A percentile compares a stretch with the other conserved stretches of the same genome.
phyloP scores from a whole-genome alignment of 2,329 filamentous ascomycete genomes.

The Penicillium sp. region DNA sequence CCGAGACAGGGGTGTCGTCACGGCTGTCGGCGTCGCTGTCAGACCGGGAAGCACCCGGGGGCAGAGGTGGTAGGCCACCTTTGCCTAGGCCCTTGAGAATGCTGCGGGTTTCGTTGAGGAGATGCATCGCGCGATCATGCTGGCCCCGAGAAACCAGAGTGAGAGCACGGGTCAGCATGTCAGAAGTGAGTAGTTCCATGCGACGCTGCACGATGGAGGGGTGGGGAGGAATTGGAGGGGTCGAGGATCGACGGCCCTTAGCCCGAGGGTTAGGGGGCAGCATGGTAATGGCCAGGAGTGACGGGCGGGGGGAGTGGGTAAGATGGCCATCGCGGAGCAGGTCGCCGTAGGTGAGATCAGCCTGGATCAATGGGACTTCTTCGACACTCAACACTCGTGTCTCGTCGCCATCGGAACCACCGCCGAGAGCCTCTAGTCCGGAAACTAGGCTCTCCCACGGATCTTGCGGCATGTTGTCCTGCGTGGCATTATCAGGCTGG shows the following conservation, averaged over 20 bases:
- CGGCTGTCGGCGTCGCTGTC: constrained; percentile 46
- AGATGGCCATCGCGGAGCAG: constrained; percentile 84
- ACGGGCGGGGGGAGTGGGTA: constrained; percentile 83
- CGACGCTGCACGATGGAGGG: constrained; percentile 91
- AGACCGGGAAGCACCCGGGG: constrained; percentile 48
- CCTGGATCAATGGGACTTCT: constrained; percentile 91
- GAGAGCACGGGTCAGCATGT: constrained; percentile 92
- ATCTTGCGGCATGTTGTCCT: constrained; percentile 86
- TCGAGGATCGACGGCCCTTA: constrained; percentile 55
- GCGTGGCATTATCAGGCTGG: constrained; percentile 75
- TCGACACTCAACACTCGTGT: constrained; percentile 82
- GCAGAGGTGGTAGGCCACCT: constrained; percentile 86
- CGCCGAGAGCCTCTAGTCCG: constrained; percentile 87
- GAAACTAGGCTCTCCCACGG: constrained; percentile 98
- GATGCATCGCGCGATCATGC: constrained; percentile 88
- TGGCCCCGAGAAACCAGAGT: constrained; percentile 88
- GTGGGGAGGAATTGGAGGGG: constrained; percentile 89
- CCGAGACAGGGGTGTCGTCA: constrained; percentile 38
- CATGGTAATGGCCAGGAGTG: constrained; percentile 93
- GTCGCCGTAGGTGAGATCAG: constrained; percentile 90
- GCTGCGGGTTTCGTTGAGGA: constrained; percentile 87
- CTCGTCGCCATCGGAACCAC: constrained; percentile 81
- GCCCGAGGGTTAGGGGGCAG: constrained; percentile 66
- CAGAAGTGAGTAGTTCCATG: constrained; percentile 96
- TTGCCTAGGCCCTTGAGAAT: constrained; percentile 96